These are phyloP conservation scores for Gastrolobium bilobum DNA, from an alignment of 306 rosid genomes.

Conservation along the genomic window DNA sequence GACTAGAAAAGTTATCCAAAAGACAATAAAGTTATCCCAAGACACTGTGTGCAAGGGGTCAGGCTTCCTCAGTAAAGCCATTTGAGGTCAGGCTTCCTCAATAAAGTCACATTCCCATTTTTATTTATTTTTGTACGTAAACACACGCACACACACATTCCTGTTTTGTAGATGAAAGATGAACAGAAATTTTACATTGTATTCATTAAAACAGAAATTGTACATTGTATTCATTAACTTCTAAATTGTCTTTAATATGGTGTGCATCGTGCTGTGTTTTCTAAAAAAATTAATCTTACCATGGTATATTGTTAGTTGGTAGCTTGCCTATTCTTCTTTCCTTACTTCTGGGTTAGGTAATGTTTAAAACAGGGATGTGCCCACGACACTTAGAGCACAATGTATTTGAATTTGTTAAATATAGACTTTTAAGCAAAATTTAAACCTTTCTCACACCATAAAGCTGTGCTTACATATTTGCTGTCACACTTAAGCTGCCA, in stretches of 20 bases:
- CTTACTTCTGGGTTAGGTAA: not conserved
- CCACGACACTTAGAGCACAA: not conserved
- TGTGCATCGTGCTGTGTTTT: not conserved
- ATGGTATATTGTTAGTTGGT: not conserved
- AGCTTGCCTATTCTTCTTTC: not conserved
- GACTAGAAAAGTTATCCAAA: too few relatives aligned
- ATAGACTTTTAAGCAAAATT: not conserved
- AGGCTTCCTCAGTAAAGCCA: too few relatives aligned
- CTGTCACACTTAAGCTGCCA: not conserved
- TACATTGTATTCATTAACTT: not conserved
- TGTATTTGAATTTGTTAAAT: not conserved
- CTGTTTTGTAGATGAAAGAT: conserved; percentile 10
- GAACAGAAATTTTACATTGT: not conserved
- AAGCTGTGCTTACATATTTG: not conserved
- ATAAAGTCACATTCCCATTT: too few relatives aligned
- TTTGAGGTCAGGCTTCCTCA: too few relatives aligned
- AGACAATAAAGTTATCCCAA: too few relatives aligned
- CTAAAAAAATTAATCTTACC: not conserved
- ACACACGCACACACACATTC: too few relatives aligned
- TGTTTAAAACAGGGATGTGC: not conserved
- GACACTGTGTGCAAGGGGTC: too few relatives aligned
- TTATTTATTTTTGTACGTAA: too few relatives aligned
- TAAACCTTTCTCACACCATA: not conserved
- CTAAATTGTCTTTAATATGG: not conserved
- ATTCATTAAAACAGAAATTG: conserved; percentile 7